Evolutionary conservation across 257 asterid genomes (phyloP), one percentile per base, ranked within the genome.

Genomic region (Petrea volubilis): DNA sequence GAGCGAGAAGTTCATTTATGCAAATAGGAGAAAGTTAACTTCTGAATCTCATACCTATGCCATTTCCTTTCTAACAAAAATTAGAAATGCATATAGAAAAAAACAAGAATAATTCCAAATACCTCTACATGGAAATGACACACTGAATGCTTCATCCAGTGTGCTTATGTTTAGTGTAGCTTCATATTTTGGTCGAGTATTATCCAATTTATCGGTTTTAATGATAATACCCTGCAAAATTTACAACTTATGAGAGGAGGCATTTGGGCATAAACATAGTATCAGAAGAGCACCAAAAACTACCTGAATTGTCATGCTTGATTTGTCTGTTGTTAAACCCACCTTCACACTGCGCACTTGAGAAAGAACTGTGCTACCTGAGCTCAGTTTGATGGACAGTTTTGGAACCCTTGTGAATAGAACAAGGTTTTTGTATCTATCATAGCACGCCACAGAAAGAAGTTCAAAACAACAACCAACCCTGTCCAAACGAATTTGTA

Each of bases 121-220:
- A 90, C 96, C 96, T 79, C 41, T 71, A 73, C 91, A 83, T 1
- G 73, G 85, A 72, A 74, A 73, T 47, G 74, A 71, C 18, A 76
- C 76, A 10, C 59, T 78, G 29, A 78, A 57, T 5, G 73, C 70
- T 49, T 77, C 65, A 67, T 87, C 87, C 12, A 1, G 75, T 2
- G 84, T 57, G 65, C 78, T 71, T 60, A 89, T 71, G 59, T 33
- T 34, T 43, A 87, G 68, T 0, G 78, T 64, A 18, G 87, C 85
- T 63, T 75, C 80, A 87, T 87, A 87, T 31, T 61, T 76, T 17
- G 93, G 96, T 9, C 83, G 81, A 74, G 85, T 82, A 77, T 53
- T 75, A 71, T 83, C 87, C 75, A 89, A 47, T 10, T 61, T 74
- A 29, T 56, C 51, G 75, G 79, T 80, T 71, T 55, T 58, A 67